Base-by-base conservation (phyloP, 805 yeast genomes). In the Starmerella ratchasimensis region DNA sequence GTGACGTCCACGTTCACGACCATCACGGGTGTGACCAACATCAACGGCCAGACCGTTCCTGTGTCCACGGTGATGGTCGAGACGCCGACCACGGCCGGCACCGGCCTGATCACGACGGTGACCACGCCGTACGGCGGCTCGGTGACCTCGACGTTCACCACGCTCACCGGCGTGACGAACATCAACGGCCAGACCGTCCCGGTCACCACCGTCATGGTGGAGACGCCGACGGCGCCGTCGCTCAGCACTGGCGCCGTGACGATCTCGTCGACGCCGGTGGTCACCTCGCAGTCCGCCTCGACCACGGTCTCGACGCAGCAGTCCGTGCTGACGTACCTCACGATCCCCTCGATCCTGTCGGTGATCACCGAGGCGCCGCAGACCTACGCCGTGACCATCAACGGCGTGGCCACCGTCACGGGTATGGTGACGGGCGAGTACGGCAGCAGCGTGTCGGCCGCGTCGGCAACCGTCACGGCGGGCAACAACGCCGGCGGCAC, bases 401-500 rank as follows among this genome's bases (percentile, higher is more conserved):
- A 33, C 33, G 44, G 44, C 19, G 29, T 28, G 11, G 36, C 41
- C 1, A 36, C 39, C 2, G 46, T 36, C 6, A 43, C 47, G 11
- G 45, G 47, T 3, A 34, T 28, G 14, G 37, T 41, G n/a, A 37
- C 39, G 5, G 37, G 42, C 6, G 41, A 19, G 16, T 31, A 34
- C 10, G 45, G 37, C n/a, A 26, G 19, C 14, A 21, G 24, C 2
- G 24, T 32, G 5, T 17, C 42, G 3, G 42, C 28, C 2, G 42
- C 43, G 1, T 10, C 30, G 5, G 36, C 34, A n/a, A 23, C 34
- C 3, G 41, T 52, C 29, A 18, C 42, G 5, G 8, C 36, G 3
- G 46, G 47, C 32, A 38, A 22, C 20, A 33, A 39, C 29, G 28
- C 31, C 5, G 30, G 35, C 28, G 37, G 46, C 34, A 22, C 49